Evolutionary conservation across 2,329 filamentous ascomycete species (phyloP).

Genomic region (Trichoderma pleuroti): DNA sequence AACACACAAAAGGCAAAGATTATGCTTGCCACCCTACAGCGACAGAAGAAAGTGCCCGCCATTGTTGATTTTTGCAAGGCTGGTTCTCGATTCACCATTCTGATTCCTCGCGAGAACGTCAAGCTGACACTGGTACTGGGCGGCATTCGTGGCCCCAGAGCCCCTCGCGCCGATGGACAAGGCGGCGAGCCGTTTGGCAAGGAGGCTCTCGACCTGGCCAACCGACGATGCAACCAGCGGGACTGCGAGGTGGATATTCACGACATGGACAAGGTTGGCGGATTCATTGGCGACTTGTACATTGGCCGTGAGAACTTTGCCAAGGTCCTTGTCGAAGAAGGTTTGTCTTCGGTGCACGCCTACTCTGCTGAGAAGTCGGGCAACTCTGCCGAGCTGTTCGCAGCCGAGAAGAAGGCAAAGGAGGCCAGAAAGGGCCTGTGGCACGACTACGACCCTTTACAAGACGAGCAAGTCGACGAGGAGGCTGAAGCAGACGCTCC

Average conservation of each 20-base stretch:
- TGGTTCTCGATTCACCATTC: constrained; percentile 87
- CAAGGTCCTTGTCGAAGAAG: constrained; percentile 89
- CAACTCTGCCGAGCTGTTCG: constrained; percentile 80
- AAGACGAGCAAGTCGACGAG: constrained; percentile 64
- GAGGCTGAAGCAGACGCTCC: constrained; percentile 51
- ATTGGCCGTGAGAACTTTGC: constrained; percentile 95
- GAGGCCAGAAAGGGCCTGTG: constrained; percentile 83
- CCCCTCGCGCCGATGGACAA: constrained; percentile 68
- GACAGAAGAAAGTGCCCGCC: constrained; percentile 88
- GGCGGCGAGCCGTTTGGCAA: constrained; percentile 92
- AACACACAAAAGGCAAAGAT: constrained; percentile 93
- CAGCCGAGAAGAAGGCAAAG: constrained; percentile 86
- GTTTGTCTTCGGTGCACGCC: constrained; percentile 83
- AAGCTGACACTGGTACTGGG: constrained; percentile 94
- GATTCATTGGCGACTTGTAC: constrained; percentile 93
- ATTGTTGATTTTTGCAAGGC: constrained; percentile 97
- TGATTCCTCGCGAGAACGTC: constrained; percentile 87
- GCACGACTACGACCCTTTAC: constrained; percentile 89
- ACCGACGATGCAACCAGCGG: constrained; percentile 82
- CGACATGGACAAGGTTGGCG: constrained; percentile 92
- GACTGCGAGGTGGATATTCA: constrained; percentile 96
- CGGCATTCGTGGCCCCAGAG: constrained; percentile 85
- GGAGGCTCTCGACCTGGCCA: constrained; percentile 89
- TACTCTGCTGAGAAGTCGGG: constrained; percentile 96
- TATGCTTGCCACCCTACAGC: constrained; percentile 79